Percentiles rank a stretch among this genome's conserved stretches.
Conservation (phyloP, 2,329 filamentous ascomycete species). For the Aurifilum marmelostoma region DNA sequence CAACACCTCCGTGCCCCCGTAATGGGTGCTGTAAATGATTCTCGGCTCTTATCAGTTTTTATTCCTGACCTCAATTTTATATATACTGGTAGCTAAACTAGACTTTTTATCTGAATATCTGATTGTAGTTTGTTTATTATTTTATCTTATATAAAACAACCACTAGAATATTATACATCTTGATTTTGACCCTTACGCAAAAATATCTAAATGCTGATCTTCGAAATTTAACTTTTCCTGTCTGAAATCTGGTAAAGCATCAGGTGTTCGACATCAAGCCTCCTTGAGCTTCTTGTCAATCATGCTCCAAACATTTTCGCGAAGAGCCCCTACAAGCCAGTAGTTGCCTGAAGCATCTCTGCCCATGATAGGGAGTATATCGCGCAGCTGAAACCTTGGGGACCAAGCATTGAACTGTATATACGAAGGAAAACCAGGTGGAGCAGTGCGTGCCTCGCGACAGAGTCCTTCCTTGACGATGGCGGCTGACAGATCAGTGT, state of each 20-base stretch:
- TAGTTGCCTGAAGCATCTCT: not conserved
- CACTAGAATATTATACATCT: no score
- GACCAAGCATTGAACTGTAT: not conserved
- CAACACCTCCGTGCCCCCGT: no score
- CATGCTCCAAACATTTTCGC: not conserved
- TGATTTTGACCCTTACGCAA: no score
- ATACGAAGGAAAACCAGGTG: not conserved
- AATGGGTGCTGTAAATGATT: no score
- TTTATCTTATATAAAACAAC: no score
- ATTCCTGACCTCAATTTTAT: no score
- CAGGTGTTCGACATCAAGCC: not conserved
- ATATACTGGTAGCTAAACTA: no score
- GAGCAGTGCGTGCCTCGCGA: not conserved
- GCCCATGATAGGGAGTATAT: not conserved
- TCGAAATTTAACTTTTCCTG: no score
- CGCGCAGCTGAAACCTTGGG: not conserved
- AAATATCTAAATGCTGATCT: no score
- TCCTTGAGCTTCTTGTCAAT: not conserved
- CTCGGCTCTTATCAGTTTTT: no score
- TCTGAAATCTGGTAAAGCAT: not conserved
- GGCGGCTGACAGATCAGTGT: not conserved
- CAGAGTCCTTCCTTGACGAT: not conserved
- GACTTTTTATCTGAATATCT: no score
- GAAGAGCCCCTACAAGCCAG: not conserved
- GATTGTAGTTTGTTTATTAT: no score